phyloP scores from a whole-genome alignment of 345 rosid species.

The Moricandia moricandioides region DNA sequence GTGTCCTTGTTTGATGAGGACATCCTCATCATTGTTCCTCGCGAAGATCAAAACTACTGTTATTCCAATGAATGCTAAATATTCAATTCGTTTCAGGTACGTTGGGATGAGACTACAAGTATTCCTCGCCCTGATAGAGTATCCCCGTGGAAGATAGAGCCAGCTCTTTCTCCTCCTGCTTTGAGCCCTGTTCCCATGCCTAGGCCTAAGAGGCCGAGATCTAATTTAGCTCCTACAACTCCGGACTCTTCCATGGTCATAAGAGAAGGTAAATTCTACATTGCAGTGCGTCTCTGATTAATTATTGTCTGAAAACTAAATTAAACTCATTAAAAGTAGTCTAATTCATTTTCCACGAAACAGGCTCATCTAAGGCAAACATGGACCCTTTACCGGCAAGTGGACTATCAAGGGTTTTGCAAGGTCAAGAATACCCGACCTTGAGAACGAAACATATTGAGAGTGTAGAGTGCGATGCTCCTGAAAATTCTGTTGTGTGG shows the following conservation, averaged over 20 bases:
- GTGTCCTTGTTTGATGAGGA: no score
- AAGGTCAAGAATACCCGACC: slow-evolving; percentile 76
- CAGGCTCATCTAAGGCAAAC: slow-evolving; percentile 47
- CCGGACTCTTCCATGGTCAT: slow-evolving; percentile 55
- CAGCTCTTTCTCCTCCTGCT: slow-evolving; percentile 75
- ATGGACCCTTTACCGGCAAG: slow-evolving; percentile 55
- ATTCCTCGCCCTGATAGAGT: slow-evolving; percentile 83
- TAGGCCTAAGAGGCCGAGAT: slow-evolving; percentile 60
- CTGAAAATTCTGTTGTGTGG: slow-evolving; percentile 60
- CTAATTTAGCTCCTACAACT: slow-evolving; percentile 53
- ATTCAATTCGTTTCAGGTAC: slow-evolving; percentile 48
- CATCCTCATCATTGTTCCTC: no score
- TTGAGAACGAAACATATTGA: slow-evolving; percentile 57
- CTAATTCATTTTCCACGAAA: slow-evolving; percentile 1
- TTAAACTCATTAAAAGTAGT: neutral
- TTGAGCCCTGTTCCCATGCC: slow-evolving; percentile 58
- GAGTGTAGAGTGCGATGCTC: slow-evolving; percentile 49
- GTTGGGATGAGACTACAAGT: slow-evolving; percentile 78
- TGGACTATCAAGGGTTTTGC: slow-evolving; percentile 71
- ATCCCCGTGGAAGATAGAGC: slow-evolving; percentile 88
- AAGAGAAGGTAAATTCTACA: slow-evolving; percentile 53
- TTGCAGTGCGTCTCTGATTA: neutral
- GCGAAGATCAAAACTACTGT: neutral
- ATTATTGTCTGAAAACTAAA: neutral
- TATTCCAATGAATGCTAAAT: slow-evolving; percentile 4